Evolutionary conservation across 2,329 filamentous ascomycete genomes (phyloP).

Genomic region (Fonsecaea multimorphosa): DNA sequence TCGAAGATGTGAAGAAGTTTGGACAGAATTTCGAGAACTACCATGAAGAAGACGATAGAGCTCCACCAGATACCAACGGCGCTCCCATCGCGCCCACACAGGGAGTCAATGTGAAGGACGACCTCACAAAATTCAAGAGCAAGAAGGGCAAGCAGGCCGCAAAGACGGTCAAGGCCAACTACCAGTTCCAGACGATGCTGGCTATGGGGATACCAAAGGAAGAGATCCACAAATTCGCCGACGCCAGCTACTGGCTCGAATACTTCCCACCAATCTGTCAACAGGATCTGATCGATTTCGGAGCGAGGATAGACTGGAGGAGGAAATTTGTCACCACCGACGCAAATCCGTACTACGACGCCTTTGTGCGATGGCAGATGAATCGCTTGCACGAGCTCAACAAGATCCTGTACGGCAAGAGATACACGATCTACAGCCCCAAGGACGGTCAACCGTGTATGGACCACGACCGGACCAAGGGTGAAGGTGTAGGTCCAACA

Average conservation of each 20-base stretch:
- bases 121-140: constrained; percentile 87
- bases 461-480: constrained; percentile 82
- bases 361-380: constrained; percentile 84
- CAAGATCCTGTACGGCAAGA: constrained; percentile 67
- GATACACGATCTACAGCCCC: constrained; percentile 91
- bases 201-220: constrained; percentile 84
- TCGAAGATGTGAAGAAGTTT: constrained; percentile 86
- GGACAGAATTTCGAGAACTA: constrained; percentile 84
- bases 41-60: constrained; percentile 64
- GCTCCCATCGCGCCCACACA: constrained; percentile 66
- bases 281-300: constrained; percentile 80
- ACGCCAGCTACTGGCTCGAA: constrained; percentile 88
- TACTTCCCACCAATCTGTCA: constrained; percentile 86
- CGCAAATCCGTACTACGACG: constrained; percentile 94
- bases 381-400: constrained; percentile 40
- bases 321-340: constrained; percentile 93
- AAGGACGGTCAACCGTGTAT: constrained; percentile 88
- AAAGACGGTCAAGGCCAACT: constrained; percentile 92
- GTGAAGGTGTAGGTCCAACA: constrained; percentile 82
- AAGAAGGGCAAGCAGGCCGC: constrained; percentile 92
- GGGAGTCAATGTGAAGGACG: constrained; percentile 68
- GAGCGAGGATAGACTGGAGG: constrained; percentile 90
- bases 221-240: constrained; percentile 92
- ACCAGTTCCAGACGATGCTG: constrained; percentile 94
- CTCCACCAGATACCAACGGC: constrained; percentile 53